A percentile compares a stretch with the other conserved stretches of the same genome.
Evolutionary conservation across 1,284 basidiomycete species (phyloP).

Genomic region (Abortiporus biennis): DNA sequence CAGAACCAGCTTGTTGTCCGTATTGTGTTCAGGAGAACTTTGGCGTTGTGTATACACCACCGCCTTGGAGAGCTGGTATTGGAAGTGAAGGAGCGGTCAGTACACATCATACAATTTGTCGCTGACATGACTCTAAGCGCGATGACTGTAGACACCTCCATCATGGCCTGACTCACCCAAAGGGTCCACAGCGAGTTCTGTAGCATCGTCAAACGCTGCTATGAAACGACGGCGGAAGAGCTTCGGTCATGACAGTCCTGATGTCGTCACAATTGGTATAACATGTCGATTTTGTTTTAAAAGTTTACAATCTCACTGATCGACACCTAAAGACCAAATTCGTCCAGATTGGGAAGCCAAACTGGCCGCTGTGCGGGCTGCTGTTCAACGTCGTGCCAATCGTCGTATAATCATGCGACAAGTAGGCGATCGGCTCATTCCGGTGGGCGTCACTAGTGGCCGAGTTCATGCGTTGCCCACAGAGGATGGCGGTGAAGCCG

Average conservation of each 20-base stretch:
- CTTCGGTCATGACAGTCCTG: conserved; percentile 68
- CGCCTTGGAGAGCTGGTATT: conserved; percentile 72
- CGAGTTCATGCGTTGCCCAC: conserved; percentile 63
- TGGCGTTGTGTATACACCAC: conserved; percentile 86
- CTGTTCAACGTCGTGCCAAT: conserved; percentile 86
- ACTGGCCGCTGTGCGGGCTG: conserved; percentile 81
- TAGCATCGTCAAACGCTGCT: conserved; percentile 31
- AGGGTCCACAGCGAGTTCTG: conserved; percentile 22
- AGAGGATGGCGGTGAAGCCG: conserved; percentile 40
- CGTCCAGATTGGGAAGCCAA: conserved; percentile 95
- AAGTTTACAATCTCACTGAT: conserved; percentile 5
- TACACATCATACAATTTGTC: conserved; percentile 15
- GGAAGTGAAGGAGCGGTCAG: conserved; percentile 63
- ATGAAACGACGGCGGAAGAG: conserved; percentile 76
- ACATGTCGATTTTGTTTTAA: conserved; percentile 7
- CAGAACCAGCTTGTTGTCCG: conserved; percentile 93
- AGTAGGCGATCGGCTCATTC: conserved; percentile 94
- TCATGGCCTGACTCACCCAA: conserved; percentile 48
- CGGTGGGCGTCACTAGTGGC: conserved; percentile 89
- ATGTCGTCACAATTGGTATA: conserved; percentile 86
- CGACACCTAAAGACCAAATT: conserved; percentile 66
- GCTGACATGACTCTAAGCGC: conserved; percentile 8
- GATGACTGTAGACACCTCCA: conserved; percentile 28
- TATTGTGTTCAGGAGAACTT: conserved; percentile 98
- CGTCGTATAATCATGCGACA: conserved; percentile 97